Evolutionary conservation across 1,139 yeast species (phyloP).

Genomic region (Sugiyamaella novakii): DNA sequence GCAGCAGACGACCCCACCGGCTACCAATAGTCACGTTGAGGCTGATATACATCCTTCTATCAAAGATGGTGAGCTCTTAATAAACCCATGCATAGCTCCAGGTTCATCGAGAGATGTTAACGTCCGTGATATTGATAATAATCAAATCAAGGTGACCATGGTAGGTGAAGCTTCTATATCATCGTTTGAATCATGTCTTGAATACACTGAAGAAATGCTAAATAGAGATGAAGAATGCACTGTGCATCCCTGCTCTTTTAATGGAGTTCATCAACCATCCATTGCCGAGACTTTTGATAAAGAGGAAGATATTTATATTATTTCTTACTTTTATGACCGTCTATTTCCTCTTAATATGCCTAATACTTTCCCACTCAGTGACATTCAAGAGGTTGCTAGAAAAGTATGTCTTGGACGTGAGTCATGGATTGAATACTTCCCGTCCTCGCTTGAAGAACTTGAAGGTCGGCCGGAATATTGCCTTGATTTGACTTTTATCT

Average conservation of each 20-base stretch:
- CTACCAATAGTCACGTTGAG: slow-evolving; percentile 9
- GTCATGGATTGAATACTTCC: slow-evolving; percentile 60
- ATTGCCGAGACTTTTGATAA: slow-evolving; percentile 69
- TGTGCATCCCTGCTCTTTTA: slow-evolving; percentile 80
- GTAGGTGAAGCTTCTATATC: slow-evolving; percentile 58
- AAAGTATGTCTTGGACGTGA: slow-evolving; percentile 78
- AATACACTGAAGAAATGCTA: slow-evolving; percentile 70
- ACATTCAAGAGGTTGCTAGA: slow-evolving; percentile 70
- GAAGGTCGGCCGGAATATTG: slow-evolving; percentile 86
- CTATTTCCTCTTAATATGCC: slow-evolving; percentile 89
- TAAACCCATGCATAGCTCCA: slow-evolving; percentile 82
- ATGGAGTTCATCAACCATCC: slow-evolving; percentile 94
- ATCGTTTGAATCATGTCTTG: slow-evolving; percentile 71
- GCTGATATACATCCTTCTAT: slow-evolving; percentile 13
- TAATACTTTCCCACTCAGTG: slow-evolving; percentile 70
- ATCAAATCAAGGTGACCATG: slow-evolving; percentile 56
- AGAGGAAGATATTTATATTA: slow-evolving; percentile 71
- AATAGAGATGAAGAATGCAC: slow-evolving; percentile 75
- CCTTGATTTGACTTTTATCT: slow-evolving; percentile 80
- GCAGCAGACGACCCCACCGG: neutral
- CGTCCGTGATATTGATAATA: slow-evolving; percentile 21
- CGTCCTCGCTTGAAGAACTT: slow-evolving; percentile 59
- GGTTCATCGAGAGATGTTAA: slow-evolving; percentile 52
- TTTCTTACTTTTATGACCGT: slow-evolving; percentile 88
- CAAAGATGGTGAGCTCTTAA: slow-evolving; percentile 38